Base-by-base conservation (phyloP, 805 yeast genomes). In the Wickerhamiella azyma region DNA sequence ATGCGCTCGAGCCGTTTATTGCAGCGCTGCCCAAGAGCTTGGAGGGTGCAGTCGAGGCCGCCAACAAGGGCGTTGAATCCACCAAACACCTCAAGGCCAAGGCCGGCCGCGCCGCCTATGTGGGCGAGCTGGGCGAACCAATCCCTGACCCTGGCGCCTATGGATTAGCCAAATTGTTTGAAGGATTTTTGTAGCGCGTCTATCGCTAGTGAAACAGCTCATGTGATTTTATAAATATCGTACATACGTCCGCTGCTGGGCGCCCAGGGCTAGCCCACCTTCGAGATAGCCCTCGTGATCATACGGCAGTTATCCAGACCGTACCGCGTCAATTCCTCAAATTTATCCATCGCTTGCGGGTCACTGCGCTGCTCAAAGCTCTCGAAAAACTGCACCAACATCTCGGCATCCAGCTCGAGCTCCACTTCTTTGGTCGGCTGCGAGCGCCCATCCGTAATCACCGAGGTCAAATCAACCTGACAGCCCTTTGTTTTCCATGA, bases 121-220 rank as follows among this genome's bases (percentile, higher is more conserved):
- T 88, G 49, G 76, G 70, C 10, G 81, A 74, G 44, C 71, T 77
- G 54, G 65, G 62, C 38, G 70, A 66, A 43, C 70, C 68, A 35
- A 65, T 86, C 26, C 94, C 95, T 1, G 97, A 88, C 57, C 96
- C 97, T 5, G 96, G 97, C 52, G 96, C 96, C 2, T 76, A 85
- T 48, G 96, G 96, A 3, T 66, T 88, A 19, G 81, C 77, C 30
- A 83, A 74, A 19, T 59, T 76, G 14, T 58, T 75, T 17, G 66
- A 71, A 50, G 80, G 79, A 1, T 46, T 60, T 17, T 16, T 30
- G n/a, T 32, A 40, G 11, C 13, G 17, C 29, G 16, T 30, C 10
- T 16, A n/a, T n/a, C n/a, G n/a, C n/a, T n/a, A n/a, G n/a, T n/a
- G n/a, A n/a, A n/a, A n/a, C n/a, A n/a, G n/a, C n/a, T n/a, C n/a